These are phyloP conservation scores for Scheffersomyces coipomensis DNA, from an alignment of 805 yeast genomes.

Conservation along the genomic window DNA sequence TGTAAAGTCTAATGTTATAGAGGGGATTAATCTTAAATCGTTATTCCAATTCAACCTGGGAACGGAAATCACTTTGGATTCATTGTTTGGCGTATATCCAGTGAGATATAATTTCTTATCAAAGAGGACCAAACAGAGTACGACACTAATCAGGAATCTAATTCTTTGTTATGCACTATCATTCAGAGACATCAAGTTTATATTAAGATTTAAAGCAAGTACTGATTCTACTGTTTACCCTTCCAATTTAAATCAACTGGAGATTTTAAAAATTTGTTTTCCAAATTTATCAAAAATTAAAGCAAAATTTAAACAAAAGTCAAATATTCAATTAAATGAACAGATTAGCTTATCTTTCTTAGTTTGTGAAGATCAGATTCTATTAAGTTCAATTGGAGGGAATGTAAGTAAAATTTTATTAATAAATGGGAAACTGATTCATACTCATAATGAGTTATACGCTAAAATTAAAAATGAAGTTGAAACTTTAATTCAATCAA, in stretches of 20 bases:
- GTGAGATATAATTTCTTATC: not conserved
- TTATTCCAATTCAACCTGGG: not conserved
- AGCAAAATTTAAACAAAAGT: not conserved
- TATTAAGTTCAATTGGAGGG: not conserved
- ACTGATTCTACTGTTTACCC: not conserved
- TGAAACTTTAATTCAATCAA: not conserved
- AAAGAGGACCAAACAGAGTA: not conserved
- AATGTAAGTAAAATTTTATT: not conserved
- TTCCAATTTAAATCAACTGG: not conserved
- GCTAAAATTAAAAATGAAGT: not conserved
- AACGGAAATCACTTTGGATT: not conserved
- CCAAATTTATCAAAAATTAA: not conserved
- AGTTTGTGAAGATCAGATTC: not conserved
- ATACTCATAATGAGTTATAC: not conserved
- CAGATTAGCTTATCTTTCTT: not conserved
- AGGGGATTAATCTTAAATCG: not conserved
- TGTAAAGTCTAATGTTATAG: not conserved
- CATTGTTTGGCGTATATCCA: not conserved
- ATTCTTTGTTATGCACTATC: not conserved
- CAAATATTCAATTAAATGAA: not conserved
- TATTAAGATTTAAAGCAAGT: not conserved
- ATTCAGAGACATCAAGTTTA: slow-evolving; percentile 1
- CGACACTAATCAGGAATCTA: not conserved
- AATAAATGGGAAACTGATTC: not conserved
- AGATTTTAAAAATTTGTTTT: not conserved